phyloP scores from a whole-genome alignment of 2,329 filamentous ascomycete genomes.

The Fusarium brachygibbosum region DNA sequence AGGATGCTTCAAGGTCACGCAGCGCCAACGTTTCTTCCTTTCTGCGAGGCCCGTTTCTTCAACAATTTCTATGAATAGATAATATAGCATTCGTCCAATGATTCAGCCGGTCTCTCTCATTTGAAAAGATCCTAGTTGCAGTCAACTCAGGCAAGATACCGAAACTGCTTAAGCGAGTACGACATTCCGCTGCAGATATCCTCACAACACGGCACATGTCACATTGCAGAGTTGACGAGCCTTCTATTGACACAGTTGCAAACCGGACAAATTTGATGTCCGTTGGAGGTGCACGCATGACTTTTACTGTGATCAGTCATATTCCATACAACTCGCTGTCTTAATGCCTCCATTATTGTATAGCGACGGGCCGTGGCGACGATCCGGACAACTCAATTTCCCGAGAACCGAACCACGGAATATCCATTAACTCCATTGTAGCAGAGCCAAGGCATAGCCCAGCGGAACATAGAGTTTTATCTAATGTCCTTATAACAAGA shows the following conservation, averaged over 20 bases:
- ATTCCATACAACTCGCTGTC: background rate
- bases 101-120: background rate
- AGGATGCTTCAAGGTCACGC: background rate
- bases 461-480: too few relatives aligned
- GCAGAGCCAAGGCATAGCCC: background rate
- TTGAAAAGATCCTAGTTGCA: too few relatives aligned
- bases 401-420: constrained; percentile 23
- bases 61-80: background rate
- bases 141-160: background rate
- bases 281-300: constrained; percentile 6
- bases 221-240: background rate
- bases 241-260: constrained; percentile 1
- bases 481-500: background rate
- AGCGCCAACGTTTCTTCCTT: background rate
- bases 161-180: background rate
- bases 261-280: constrained; percentile 9
- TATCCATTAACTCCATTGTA: background rate
- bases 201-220: background rate
- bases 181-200: background rate
- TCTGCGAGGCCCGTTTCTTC: background rate
- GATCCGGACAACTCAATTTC: constrained; percentile 14
- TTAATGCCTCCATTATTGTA: background rate
- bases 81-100: background rate
- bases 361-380: constrained; percentile 31
- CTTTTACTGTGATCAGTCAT: background rate